A percentile compares a stretch with the other conserved stretches of the same genome.
Conservation (phyloP, 2,329 filamentous ascomycete species). For the Westerdykella sp. region DNA sequence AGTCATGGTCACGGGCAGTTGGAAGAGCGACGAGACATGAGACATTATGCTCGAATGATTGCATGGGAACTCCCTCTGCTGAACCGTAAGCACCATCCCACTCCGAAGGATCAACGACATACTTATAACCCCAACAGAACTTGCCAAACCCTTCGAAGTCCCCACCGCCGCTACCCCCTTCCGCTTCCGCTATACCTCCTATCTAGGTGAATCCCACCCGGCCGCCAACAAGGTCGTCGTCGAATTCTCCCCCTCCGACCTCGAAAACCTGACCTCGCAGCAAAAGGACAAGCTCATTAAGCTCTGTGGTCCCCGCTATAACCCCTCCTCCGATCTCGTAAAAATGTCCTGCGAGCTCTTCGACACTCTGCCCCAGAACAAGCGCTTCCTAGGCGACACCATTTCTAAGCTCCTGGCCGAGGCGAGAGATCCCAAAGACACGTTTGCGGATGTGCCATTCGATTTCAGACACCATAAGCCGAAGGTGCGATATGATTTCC, state of each 20-base stretch:
- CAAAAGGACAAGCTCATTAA: conserved; percentile 82
- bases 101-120: neutral
- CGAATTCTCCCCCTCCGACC: conserved; percentile 71
- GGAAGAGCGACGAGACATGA: conserved; percentile 78
- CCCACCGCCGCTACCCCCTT: conserved; percentile 65
- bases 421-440: conserved; percentile 69
- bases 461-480: conserved; percentile 78
- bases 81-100: conserved; percentile 58
- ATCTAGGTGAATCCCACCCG: conserved; percentile 90
- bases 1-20: conserved; percentile 78
- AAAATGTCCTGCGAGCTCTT: conserved; percentile 90
- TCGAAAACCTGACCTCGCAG: conserved; percentile 56
- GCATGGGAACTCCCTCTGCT: conserved; percentile 96
- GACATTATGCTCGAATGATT: conserved; percentile 79
- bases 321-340: conserved; percentile 72
- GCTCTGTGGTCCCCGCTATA: conserved; percentile 77
- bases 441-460: conserved; percentile 81
- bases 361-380: conserved; percentile 89
- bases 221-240: conserved; percentile 91
- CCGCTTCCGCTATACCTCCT: conserved; percentile 93
- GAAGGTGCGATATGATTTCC: conserved; percentile 65
- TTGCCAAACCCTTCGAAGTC: conserved; percentile 72
- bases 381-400: conserved; percentile 80
- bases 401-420: conserved; percentile 66
- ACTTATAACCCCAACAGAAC: conserved; percentile 49